Base-by-base conservation (phyloP, 805 yeast genomes). In the Clavispora phyllophila region DNA sequence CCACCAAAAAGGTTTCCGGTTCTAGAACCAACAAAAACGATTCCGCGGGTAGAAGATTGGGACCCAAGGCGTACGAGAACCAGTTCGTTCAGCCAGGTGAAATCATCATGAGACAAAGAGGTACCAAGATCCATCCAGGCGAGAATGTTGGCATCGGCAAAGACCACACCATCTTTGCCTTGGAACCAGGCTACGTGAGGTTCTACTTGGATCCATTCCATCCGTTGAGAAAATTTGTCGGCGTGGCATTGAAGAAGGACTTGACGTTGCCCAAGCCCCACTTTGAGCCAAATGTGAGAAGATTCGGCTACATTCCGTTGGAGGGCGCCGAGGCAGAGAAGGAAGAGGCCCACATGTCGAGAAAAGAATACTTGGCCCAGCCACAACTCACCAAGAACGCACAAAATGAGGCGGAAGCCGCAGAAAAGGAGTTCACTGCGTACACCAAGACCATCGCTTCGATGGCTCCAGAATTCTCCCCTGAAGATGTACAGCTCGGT, bases 121-220 rank as follows among this genome's bases (percentile, higher is more conserved):
- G 99, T 55, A 88, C 98, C 15, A 84, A 79, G 57, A 85, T 90
- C 62, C 93, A 81, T 58, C 98, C 99, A 0, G 99, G 99, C 26
- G 95, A 86, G 52, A 90, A 93, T 54, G 85, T 81, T 9, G 82
- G 81, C 8, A 87, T 91, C 47, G 99, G 99, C 49, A 83, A 80
- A 56, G 98, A 93, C 62, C 97, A 90, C 63, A 91, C 99, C 2
- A 76, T 93, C 25, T 88, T 73, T 62, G 96, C 99, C 3, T 56
- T 72, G 27, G 98, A 93, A 60, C 96, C 96, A 3, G 99, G 99
- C 20, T 88, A 72, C 61, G 97, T 91, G 24, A 78, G 95, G 49
- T 93, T 79, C 66, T 93, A 93, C 65, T 68, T 83, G 47, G 96
- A 93, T 69, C 98, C 99, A 5, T 93, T 93, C 74, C 98, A 93